phyloP scores from a whole-genome alignment of 345 rosid genomes.

The Jatropha curcas region DNA sequence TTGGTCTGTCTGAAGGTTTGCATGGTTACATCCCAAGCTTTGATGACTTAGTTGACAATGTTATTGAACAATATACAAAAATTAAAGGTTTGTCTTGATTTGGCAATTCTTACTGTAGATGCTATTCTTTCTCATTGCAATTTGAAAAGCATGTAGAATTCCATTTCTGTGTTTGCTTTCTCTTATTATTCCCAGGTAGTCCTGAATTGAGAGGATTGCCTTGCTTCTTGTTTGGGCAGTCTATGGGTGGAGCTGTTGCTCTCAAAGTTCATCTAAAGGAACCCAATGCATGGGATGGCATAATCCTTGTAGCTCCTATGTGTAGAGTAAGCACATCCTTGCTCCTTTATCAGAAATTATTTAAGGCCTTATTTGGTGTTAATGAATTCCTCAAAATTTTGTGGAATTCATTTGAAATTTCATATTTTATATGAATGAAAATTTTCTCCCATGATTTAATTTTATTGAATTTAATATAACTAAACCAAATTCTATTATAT shows the following conservation, averaged over 20 bases:
- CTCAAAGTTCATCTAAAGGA: constrained; percentile 75
- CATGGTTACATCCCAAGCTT: constrained; percentile 84
- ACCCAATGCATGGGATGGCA: constrained; percentile 88
- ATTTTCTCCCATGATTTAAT: no score
- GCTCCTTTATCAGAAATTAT: neutral
- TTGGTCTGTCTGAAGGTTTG: constrained; percentile 89
- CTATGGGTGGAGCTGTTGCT: constrained; percentile 97
- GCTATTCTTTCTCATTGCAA: constrained; percentile 1
- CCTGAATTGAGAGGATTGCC: constrained; percentile 74
- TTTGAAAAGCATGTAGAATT: neutral
- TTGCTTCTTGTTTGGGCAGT: constrained; percentile 77
- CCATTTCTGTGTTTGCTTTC: constrained; percentile 16
- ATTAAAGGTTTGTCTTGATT: constrained; percentile 60
- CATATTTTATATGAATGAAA: no score
- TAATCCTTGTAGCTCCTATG: constrained; percentile 92
- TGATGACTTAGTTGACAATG: constrained; percentile 68
- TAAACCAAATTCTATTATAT: no score
- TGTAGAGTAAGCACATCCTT: constrained; percentile 65
- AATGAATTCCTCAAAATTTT: no score
- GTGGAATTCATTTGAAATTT: no score
- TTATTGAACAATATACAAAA: constrained; percentile 64
- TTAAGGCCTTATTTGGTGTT: neutral
- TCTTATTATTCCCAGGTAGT: constrained; percentile 43
- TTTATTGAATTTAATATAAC: no score
- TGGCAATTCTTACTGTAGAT: neutral